Base-by-base conservation (phyloP, 345 rosid genomes). In the Linum trigynum region DNA sequence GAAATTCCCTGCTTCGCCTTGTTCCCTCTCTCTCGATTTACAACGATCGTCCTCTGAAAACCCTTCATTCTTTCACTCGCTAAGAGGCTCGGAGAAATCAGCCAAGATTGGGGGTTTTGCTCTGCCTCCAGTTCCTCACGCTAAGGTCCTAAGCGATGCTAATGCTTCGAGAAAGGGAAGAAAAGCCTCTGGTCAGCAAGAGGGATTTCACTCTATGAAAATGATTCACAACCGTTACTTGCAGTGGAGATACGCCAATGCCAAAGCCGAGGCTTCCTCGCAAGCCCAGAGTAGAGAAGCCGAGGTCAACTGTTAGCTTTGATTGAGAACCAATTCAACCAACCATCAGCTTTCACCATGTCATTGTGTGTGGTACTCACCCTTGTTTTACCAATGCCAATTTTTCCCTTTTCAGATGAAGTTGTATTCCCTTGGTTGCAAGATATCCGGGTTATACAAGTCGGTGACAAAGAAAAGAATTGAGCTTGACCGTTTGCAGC, bases 231-330 rank as follows among this genome's bases (percentile, higher is more conserved):
- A 86, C 58, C 85, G 81, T n/a, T 74, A 81, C 68, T 73, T 90
- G 67, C 97, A 87, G 70, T 92, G 97, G 98, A 81, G 91, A 71
- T 87, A 75, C 55, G 90, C 85, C n/a, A 92, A 89, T 32, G 92
- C 94, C 1, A 89, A 87, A 71, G 85, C 88, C 23, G 86, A 75
- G 67, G 70, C 71, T 32, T 76, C 84, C n/a, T 62, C 71, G 42
- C 78, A 75, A 51, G 56, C 85, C 69, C 97, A 87, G 73, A 85
- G 70, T 72, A 55, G 76, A 74, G 85, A 85, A 76, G 80, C 85
- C 2, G 88, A 92, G 95, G 98, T 89, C 59, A 65, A 77, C 66
- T 14, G 36, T 39, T 3, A 12, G 12, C 41, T 38, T 43, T 4
- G 53, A 48, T 48, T 48, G 53, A 48, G 11, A 48, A 10, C 14